Conservation (phyloP, 768 basidiomycete genomes). For the Russula lepida region DNA sequence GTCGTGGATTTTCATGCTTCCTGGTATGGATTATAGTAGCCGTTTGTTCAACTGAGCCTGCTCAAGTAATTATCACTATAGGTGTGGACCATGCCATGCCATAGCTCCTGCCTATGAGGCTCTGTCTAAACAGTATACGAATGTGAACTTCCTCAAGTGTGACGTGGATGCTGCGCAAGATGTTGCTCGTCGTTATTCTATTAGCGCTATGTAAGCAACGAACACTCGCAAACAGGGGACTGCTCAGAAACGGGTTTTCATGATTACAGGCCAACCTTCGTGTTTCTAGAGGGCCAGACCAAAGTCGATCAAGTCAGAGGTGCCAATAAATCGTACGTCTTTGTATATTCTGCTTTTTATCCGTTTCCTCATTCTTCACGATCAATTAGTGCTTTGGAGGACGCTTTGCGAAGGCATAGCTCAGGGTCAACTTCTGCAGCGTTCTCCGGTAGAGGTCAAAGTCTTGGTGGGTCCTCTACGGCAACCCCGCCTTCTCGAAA, state of each 20-base stretch:
- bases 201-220: slow-evolving; percentile 61
- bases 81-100: slow-evolving; percentile 81
- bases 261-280: slow-evolving; percentile 64
- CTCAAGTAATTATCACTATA: slow-evolving; percentile 25
- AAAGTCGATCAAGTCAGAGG: slow-evolving; percentile 70
- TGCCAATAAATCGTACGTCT: slow-evolving; percentile 54
- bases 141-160: slow-evolving; percentile 78
- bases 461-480: slow-evolving; percentile 44
- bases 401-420: slow-evolving; percentile 47
- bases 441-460: slow-evolving; percentile 70
- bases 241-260: background rate
- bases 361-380: slow-evolving; percentile 1
- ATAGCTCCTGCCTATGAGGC: slow-evolving; percentile 73
- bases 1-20: slow-evolving; percentile 84
- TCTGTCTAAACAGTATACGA: slow-evolving; percentile 55
- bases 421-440: slow-evolving; percentile 31
- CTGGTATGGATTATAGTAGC: slow-evolving; percentile 40
- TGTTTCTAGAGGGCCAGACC: slow-evolving; percentile 59
- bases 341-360: background rate
- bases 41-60: slow-evolving; percentile 1
- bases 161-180: slow-evolving; percentile 68
- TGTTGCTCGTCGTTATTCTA: slow-evolving; percentile 51
- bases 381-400: slow-evolving; percentile 48
- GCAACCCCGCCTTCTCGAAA: slow-evolving; percentile 30
- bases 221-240: background rate